Evolutionary conservation across 2,329 filamentous ascomycete species (phyloP).

Genomic region (Falciphora oryzae): DNA sequence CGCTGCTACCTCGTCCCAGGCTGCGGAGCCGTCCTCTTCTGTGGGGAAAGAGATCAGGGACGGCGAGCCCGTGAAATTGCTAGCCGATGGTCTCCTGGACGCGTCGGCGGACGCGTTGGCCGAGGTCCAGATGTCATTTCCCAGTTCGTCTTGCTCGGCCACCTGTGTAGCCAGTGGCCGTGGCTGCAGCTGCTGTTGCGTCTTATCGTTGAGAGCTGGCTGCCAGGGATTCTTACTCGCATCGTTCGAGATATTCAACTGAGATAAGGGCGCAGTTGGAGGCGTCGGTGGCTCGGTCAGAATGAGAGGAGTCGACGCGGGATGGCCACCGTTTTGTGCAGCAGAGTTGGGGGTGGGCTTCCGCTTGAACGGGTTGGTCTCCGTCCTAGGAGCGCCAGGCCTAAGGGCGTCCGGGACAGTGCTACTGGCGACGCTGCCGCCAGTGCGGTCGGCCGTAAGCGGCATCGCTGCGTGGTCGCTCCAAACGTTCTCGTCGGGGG

Average conservation of each 20-base stretch:
- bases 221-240: constrained; percentile 40
- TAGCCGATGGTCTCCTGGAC: constrained; percentile 26
- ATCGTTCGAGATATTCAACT: constrained; percentile 34
- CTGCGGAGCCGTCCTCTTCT: constrained; percentile 31
- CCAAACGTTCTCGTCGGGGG: constrained; percentile 26
- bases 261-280: constrained; percentile 33
- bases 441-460: background rate
- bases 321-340: constrained; percentile 10
- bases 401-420: constrained; percentile 26
- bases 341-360: constrained; percentile 27
- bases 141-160: constrained; percentile 24
- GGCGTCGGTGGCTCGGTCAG: constrained; percentile 16
- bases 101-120: constrained; percentile 16
- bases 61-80: constrained; percentile 24
- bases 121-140: constrained; percentile 31
- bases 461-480: constrained; percentile 16
- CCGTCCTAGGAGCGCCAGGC: constrained; percentile 24
- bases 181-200: constrained; percentile 24
- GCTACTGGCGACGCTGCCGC: constrained; percentile 6
- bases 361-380: constrained; percentile 52
- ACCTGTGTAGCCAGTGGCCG: constrained; percentile 7
- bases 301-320: constrained; percentile 7
- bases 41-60: constrained; percentile 31
- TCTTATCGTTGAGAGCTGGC: constrained; percentile 26
- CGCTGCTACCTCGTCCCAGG: constrained; percentile 32